Evolutionary conservation across 2,329 filamentous ascomycete species (phyloP).

Genomic region (Alternaria dauci): DNA sequence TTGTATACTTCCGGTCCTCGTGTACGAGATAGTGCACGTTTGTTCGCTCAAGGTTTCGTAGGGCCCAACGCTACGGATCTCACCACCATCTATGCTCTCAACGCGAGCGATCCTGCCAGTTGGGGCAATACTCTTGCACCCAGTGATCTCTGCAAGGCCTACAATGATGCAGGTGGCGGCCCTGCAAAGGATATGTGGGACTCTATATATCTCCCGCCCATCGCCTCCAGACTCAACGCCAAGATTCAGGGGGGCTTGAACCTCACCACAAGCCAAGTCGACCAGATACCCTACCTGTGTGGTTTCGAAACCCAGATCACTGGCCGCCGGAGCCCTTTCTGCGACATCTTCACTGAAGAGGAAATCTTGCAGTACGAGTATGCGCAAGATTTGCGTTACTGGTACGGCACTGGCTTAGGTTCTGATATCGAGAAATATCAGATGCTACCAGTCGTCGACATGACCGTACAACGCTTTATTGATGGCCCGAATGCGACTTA

Average conservation of each 20-base stretch:
- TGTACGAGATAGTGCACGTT: slow-evolving; percentile 68
- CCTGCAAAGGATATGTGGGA: slow-evolving; percentile 60
- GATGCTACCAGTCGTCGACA: slow-evolving; percentile 69
- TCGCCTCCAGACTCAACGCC: slow-evolving; percentile 63
- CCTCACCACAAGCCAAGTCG: slow-evolving; percentile 63
- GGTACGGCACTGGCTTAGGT: slow-evolving; percentile 69
- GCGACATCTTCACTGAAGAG: slow-evolving; percentile 67
- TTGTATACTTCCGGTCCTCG: slow-evolving; percentile 64
- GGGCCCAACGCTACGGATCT: slow-evolving; percentile 63
- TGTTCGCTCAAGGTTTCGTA: slow-evolving; percentile 69
- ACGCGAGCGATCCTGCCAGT: slow-evolving; percentile 61
- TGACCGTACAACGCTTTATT: slow-evolving; percentile 62
- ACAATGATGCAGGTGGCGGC: slow-evolving; percentile 63
- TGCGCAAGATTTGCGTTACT: slow-evolving; percentile 72
- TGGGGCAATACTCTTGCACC: slow-evolving; percentile 70
- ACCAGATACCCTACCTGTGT: slow-evolving; percentile 72
- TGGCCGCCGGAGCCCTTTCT: slow-evolving; percentile 67
- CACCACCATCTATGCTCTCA: slow-evolving; percentile 67
- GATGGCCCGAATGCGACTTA: slow-evolving; percentile 62
- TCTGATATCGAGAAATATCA: slow-evolving; percentile 63
- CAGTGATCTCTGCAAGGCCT: slow-evolving; percentile 69
- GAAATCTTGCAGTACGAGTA: slow-evolving; percentile 73
- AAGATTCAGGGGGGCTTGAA: slow-evolving; percentile 64
- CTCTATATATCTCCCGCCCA: slow-evolving; percentile 61
- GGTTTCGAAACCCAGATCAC: slow-evolving; percentile 75